These are phyloP conservation scores for Tylopilus rubrobrunneus DNA, from an alignment of 768 basidiomycete genomes.

Conservation along the genomic window DNA sequence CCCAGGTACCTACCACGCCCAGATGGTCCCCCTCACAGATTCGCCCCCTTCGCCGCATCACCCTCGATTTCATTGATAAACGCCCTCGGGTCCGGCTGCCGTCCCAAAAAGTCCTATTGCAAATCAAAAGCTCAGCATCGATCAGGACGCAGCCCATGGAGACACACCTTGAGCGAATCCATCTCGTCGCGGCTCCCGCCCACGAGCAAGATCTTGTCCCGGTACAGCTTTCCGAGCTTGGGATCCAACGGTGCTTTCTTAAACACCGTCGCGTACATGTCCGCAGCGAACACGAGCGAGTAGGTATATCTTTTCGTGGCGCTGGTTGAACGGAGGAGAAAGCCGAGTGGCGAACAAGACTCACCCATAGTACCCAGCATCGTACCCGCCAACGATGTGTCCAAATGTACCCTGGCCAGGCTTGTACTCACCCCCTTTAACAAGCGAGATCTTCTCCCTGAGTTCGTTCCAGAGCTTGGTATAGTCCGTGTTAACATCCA, in stretches of 20 bases:
- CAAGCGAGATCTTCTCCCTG: slow-evolving; percentile 64
- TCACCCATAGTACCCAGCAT: slow-evolving; percentile 63
- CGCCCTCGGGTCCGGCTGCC: slow-evolving; percentile 68
- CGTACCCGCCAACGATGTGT: slow-evolving; percentile 76
- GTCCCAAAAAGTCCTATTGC: slow-evolving; percentile 69
- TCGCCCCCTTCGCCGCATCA: slow-evolving; percentile 17
- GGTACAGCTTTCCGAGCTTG: slow-evolving; percentile 60
- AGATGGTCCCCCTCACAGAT: background rate
- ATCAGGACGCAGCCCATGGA: background rate
- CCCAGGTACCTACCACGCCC: background rate
- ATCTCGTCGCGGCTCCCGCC: slow-evolving; percentile 38
- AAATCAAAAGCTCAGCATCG: background rate
- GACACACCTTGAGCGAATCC: background rate
- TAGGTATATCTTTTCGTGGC: slow-evolving; percentile 54
- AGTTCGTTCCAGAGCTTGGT: slow-evolving; percentile 78
- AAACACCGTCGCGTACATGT: slow-evolving; percentile 75
- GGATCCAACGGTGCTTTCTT: slow-evolving; percentile 73
- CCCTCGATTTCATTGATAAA: slow-evolving; percentile 56
- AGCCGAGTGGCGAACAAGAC: background rate
- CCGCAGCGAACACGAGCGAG: slow-evolving; percentile 58
- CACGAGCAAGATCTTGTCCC: slow-evolving; percentile 67
- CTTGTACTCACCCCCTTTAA: slow-evolving; percentile 50
- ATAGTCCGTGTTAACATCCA: slow-evolving; percentile 59
- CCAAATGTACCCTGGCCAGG: slow-evolving; percentile 76
- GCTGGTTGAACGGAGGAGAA: background rate